Conservation (phyloP, 768 basidiomycete genomes). For the Psilocybe cubensis region DNA sequence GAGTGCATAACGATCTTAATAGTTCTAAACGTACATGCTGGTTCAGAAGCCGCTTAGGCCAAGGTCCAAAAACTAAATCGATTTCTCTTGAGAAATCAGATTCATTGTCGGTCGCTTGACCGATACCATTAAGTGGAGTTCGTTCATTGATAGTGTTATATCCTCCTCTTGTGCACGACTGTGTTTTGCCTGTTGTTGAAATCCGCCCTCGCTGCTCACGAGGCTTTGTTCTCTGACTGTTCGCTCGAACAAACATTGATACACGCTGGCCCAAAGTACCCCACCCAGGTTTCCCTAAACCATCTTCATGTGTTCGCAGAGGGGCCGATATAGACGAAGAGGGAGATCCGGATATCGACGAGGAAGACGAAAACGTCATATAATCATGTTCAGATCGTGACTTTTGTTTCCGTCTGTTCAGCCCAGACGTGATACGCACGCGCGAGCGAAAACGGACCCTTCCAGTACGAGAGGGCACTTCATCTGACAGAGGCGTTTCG, state of each 20-base stretch:
- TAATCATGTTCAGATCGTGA: conserved; percentile 20
- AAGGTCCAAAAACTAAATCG: conserved; percentile 61
- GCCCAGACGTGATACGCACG: conserved; percentile 76
- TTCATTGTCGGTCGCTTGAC: conserved; percentile 32
- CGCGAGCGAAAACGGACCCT: conserved; percentile 73
- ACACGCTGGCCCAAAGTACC: conserved; percentile 66
- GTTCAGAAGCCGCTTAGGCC: conserved; percentile 74
- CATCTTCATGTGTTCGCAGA: conserved; percentile 59
- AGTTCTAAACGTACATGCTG: conserved; percentile 52
- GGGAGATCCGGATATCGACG: conserved; percentile 61
- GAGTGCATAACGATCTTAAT: neutral
- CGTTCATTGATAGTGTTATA: neutral
- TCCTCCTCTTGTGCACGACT: neutral
- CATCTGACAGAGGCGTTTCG: conserved; percentile 19
- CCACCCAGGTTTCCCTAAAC: conserved; percentile 52
- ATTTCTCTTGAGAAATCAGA: conserved; percentile 46
- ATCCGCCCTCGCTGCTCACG: conserved; percentile 10
- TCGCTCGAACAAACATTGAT: conserved; percentile 35
- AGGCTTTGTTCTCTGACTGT: conserved; percentile 21
- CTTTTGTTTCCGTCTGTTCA: conserved; percentile 49
- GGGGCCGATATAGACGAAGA: conserved; percentile 87
- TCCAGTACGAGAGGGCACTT: conserved; percentile 19
- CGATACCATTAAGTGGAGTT: conserved; percentile 9
- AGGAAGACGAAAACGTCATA: conserved; percentile 32
- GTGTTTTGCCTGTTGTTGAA: neutral